Conservation (phyloP, 768 basidiomycete genomes). For the Lactarius pseudohatsudake region DNA sequence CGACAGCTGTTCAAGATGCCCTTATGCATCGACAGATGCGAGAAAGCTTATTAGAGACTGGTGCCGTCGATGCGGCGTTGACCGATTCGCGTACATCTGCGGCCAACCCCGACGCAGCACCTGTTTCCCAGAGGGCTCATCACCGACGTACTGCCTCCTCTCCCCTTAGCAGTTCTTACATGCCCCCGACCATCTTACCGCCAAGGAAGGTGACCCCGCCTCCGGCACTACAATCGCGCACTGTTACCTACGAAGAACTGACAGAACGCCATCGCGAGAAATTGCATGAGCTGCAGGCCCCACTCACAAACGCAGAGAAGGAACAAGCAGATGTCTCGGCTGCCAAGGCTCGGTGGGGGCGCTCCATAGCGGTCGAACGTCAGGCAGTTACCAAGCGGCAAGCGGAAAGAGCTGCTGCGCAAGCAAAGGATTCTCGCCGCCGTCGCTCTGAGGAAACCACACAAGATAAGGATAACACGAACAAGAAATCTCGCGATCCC, state of each 20-base stretch:
- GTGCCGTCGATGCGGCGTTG: conserved; percentile 6
- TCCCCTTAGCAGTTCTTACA: conserved; percentile 32
- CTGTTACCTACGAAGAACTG: conserved; percentile 84
- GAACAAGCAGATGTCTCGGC: conserved; percentile 73
- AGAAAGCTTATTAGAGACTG: conserved; percentile 61
- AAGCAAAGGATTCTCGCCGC: conserved; percentile 51
- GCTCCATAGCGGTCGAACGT: conserved; percentile 69
- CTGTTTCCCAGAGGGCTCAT: background rate
- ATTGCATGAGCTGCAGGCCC: conserved; percentile 77
- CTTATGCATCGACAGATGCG: conserved; percentile 67
- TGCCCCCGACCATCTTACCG: conserved; percentile 46
- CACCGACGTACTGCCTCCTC: conserved; percentile 26
- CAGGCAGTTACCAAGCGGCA: conserved; percentile 71
- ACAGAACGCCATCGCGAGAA: conserved; percentile 84
- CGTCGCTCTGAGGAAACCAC: conserved; percentile 46
- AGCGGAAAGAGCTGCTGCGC: conserved; percentile 58
- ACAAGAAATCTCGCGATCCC: conserved; percentile 19
- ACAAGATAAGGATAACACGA: conserved; percentile 17
- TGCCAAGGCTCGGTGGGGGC: conserved; percentile 84
- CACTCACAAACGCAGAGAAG: conserved; percentile 76
- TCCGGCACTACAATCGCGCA: conserved; percentile 53
- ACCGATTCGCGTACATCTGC: conserved; percentile 9
- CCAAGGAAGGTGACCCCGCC: conserved; percentile 47
- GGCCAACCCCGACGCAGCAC: conserved; percentile 1
- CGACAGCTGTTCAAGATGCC: conserved; percentile 75